Conservation (phyloP, 768 basidiomycete genomes). For the Pleurotus platypus region DNA sequence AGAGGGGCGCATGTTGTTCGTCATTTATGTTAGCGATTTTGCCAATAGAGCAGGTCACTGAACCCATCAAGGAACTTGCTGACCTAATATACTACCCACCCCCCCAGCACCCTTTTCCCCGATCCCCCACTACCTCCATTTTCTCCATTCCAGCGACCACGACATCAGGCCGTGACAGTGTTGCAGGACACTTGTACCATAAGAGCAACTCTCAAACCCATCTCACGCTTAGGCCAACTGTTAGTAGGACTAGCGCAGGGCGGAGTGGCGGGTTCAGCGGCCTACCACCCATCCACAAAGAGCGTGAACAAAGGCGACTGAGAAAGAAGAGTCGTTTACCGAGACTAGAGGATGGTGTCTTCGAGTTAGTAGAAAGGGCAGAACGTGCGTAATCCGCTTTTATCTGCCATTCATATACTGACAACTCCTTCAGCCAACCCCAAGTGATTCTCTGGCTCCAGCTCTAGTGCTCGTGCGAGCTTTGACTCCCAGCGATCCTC, state of each 20-base stretch:
- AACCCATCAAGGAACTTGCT: too few species aligned
- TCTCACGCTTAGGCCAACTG: slow-evolving; percentile 23
- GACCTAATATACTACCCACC: too few species aligned
- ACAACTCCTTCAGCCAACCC: not conserved
- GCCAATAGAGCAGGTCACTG: too few species aligned
- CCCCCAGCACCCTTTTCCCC: slow-evolving; percentile 47
- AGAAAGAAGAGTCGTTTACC: slow-evolving; percentile 78
- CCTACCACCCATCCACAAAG: slow-evolving; percentile 57
- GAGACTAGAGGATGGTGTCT: slow-evolving; percentile 31
- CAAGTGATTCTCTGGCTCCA: slow-evolving; percentile 4
- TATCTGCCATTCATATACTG: too few species aligned
- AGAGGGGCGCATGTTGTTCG: too few species aligned
- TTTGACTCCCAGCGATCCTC: slow-evolving; percentile 1
- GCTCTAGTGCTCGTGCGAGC: not conserved
- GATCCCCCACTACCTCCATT: slow-evolving; percentile 60
- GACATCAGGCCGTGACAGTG: slow-evolving; percentile 37
- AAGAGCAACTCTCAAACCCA: slow-evolving; percentile 27
- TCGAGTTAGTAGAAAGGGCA: slow-evolving; percentile 39
- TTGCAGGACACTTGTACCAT: slow-evolving; percentile 30
- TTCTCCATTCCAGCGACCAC: slow-evolving; percentile 61
- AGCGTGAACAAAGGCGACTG: slow-evolving; percentile 55
- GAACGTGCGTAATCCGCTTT: not conserved
- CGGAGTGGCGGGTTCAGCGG: slow-evolving; percentile 35
- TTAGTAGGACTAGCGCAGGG: slow-evolving; percentile 22
- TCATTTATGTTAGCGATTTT: too few species aligned